These are phyloP conservation scores for Starmerella powellii DNA, from an alignment of 805 yeast species.

Conservation along the genomic window DNA sequence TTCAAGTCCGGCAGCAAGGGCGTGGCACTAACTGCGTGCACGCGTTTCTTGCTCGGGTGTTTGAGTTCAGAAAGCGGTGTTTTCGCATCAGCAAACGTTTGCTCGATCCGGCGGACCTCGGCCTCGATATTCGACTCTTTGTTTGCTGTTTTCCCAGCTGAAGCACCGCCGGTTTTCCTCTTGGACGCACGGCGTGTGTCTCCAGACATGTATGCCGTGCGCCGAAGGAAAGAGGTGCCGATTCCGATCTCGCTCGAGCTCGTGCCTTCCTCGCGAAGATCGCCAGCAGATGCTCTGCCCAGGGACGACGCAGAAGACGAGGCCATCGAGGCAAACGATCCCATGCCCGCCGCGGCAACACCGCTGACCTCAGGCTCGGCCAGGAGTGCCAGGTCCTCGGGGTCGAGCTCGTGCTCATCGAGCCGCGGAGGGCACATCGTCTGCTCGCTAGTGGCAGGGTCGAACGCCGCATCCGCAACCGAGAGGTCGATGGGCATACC, in stretches of 20 bases:
- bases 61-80: constrained; percentile 36
- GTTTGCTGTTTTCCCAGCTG: background rate
- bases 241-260: constrained; percentile 17
- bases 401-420: constrained; percentile 45
- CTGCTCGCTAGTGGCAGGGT: constrained; percentile 38
- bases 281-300: background rate
- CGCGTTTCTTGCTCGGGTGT: constrained; percentile 64
- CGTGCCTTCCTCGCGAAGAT: background rate
- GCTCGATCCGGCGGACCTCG: constrained; percentile 60
- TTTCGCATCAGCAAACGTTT: constrained; percentile 55
- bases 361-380: constrained; percentile 58
- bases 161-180: constrained; percentile 22
- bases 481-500: constrained; percentile 73
- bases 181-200: constrained; percentile 32
- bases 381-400: constrained; percentile 62
- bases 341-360: background rate
- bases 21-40: constrained; percentile 68
- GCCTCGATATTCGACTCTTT: constrained; percentile 43
- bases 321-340: background rate
- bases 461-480: constrained; percentile 54
- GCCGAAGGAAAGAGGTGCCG: constrained; percentile 26
- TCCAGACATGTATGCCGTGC: constrained; percentile 84
- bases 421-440: constrained; percentile 25
- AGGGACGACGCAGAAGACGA: constrained; percentile 2
- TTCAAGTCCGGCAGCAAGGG: constrained; percentile 80